These are phyloP conservation scores for Leishmania tropica DNA, from an alignment of 208 protist genomes.

Conservation along the genomic window DNA sequence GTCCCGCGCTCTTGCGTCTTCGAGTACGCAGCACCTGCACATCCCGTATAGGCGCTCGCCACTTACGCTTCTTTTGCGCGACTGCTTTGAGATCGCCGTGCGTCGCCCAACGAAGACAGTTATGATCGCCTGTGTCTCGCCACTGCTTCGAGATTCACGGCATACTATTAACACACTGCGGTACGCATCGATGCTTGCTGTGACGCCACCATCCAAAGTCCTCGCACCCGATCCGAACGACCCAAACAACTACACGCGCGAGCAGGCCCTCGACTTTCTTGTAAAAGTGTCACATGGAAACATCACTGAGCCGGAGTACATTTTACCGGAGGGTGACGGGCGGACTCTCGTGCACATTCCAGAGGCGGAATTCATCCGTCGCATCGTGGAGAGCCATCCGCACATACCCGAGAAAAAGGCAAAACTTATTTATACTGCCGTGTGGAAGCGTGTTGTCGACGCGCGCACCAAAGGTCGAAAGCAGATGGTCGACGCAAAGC, in stretches of 20 bases:
- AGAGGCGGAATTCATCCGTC: conserved; percentile 86
- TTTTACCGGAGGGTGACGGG: conserved; percentile 89
- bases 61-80: conserved; percentile 85
- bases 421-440: conserved; percentile 86
- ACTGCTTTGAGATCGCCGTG: conserved; percentile 92
- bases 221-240: conserved; percentile 79
- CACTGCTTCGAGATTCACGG: conserved; percentile 82
- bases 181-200: conserved; percentile 84
- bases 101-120: conserved; percentile 88
- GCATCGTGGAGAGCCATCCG: conserved; percentile 63
- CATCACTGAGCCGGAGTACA: conserved; percentile 67
- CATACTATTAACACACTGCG: conserved; percentile 92
- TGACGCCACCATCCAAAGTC: conserved; percentile 72
- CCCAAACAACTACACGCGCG: conserved; percentile 78
- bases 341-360: conserved; percentile 89
- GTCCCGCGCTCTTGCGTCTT: conserved; percentile 64
- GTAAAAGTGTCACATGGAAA: conserved; percentile 53
- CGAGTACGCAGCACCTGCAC: conserved; percentile 81
- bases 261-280: conserved; percentile 79
- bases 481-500: conserved; percentile 85
- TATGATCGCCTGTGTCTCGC: conserved; percentile 91
- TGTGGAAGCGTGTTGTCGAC: conserved; percentile 90
- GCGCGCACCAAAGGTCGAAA: conserved; percentile 86
- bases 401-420: conserved; percentile 83
- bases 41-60: conserved; percentile 90